Percentiles rank a stretch among this genome's conserved stretches.
Conservation (phyloP, 345 rosid species). For the Leavenworthia alabamica region DNA sequence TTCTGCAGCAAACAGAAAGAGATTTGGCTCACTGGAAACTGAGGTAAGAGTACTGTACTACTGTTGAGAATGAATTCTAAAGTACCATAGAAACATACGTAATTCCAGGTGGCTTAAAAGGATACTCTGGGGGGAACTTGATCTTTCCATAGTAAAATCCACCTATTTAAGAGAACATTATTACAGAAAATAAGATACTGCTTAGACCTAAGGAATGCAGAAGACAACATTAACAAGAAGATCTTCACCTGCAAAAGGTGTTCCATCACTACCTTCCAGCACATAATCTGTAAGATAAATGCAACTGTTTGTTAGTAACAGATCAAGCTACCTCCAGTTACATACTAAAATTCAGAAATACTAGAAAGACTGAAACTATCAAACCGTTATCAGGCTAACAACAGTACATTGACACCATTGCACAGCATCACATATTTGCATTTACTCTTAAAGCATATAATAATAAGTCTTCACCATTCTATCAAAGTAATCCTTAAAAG, state of each 20-base stretch:
- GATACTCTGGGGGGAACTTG: conserved; percentile 95
- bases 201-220: too few species aligned
- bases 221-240: neutral
- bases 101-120: conserved; percentile 97
- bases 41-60: conserved; percentile 31
- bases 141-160: conserved; percentile 81
- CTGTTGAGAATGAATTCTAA: neutral
- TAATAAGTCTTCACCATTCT: too few species aligned
- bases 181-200: too few species aligned
- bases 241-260: neutral
- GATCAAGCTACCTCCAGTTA: too few species aligned
- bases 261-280: conserved; percentile 7
- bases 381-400: too few species aligned
- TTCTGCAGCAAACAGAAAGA: conserved; percentile 10
- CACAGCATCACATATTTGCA: too few species aligned
- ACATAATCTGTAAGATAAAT: conserved; percentile 1
- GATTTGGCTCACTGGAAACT: neutral
- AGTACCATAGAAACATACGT: conserved; percentile 43
- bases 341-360: too few species aligned
- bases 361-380: too few species aligned
- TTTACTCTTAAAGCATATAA: too few species aligned
- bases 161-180: neutral
- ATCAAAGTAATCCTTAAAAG: too few species aligned
- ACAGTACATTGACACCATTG: too few species aligned
- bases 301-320: too few species aligned